These are phyloP conservation scores for Choricystis sp. DNA, from an alignment of 139 green algal species.

Conservation along the genomic window DNA sequence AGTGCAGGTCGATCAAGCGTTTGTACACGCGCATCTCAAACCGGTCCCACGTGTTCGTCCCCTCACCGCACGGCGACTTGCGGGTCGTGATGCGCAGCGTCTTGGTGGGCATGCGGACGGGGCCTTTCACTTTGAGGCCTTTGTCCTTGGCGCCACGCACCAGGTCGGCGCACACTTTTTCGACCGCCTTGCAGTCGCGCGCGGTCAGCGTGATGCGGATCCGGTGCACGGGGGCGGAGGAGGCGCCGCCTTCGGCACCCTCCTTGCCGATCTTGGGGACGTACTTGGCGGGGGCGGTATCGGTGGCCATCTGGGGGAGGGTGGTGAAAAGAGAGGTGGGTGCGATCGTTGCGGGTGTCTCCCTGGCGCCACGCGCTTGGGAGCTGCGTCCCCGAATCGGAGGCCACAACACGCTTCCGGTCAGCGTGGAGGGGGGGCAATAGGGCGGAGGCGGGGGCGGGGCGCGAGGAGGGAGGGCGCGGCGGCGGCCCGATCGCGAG, in stretches of 20 bases:
- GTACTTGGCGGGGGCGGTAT: slow-evolving; percentile 13
- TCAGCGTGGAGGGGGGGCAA: no score
- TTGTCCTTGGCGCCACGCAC: slow-evolving; percentile 97
- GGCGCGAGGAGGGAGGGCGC: no score
- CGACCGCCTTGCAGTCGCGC: slow-evolving; percentile 86
- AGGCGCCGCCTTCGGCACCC: slow-evolving; percentile 36
- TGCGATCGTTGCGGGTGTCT: no score
- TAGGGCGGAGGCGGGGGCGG: no score
- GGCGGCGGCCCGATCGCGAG: no score
- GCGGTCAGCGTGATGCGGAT: slow-evolving; percentile 99
- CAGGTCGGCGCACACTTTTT: slow-evolving; percentile 98
- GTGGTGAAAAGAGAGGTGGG: no score
- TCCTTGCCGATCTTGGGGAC: slow-evolving; percentile 49
- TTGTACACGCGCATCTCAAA: slow-evolving; percentile 99
- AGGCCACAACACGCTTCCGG: no score
- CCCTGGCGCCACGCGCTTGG: no score
- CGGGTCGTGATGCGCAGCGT: slow-evolving; percentile 88
- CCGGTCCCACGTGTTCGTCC: slow-evolving; percentile 97
- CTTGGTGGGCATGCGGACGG: slow-evolving; percentile 98
- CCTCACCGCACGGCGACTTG: slow-evolving; percentile 96
- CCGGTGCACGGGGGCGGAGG: slow-evolving; percentile 43
- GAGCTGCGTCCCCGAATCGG: no score
- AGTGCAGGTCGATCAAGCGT: slow-evolving; percentile 96
- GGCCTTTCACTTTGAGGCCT: slow-evolving; percentile 93
- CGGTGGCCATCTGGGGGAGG: slow-evolving; percentile 29